phyloP scores from a whole-genome alignment of 768 basidiomycete genomes.

The Megacollybia marginata region DNA sequence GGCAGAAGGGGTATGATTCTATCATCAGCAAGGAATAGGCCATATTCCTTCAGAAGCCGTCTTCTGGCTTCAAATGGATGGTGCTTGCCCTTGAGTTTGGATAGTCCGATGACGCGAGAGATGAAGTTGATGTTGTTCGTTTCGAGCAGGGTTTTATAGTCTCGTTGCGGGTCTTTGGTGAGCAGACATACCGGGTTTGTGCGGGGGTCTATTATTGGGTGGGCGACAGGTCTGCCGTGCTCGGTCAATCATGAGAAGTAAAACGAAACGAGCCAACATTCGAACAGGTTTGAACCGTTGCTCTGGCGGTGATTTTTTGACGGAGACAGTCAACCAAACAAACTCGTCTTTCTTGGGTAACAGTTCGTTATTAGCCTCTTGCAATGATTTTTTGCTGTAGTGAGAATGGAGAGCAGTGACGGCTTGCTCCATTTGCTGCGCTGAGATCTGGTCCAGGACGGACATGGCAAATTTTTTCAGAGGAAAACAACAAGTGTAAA shows the following conservation, averaged over 20 bases:
- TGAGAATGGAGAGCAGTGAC: constrained; percentile 73
- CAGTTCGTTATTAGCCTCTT: constrained; percentile 68
- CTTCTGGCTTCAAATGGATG: constrained; percentile 78
- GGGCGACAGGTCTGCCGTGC: constrained; percentile 54
- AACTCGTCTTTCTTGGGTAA: constrained; percentile 73
- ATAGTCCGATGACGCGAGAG: constrained; percentile 81
- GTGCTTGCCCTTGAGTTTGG: constrained; percentile 93
- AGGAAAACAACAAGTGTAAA: too few relatives aligned
- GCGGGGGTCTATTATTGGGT: constrained; percentile 81
- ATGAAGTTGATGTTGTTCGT: constrained; percentile 80
- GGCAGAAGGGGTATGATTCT: constrained; percentile 84
- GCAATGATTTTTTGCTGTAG: constrained; percentile 52
- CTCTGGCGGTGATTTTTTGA: constrained; percentile 73
- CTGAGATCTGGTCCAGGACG: constrained; percentile 51
- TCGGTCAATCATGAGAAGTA: neutral
- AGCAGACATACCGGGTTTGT: constrained; percentile 80
- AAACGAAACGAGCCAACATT: constrained; percentile 51
- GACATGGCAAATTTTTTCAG: constrained; percentile 30
- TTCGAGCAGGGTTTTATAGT: constrained; percentile 91
- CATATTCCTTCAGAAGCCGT: constrained; percentile 80
- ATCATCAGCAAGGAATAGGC: constrained; percentile 90
- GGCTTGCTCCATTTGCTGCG: constrained; percentile 69
- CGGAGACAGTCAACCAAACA: constrained; percentile 84
- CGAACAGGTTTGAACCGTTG: constrained; percentile 74
- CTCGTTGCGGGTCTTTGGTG: constrained; percentile 90